Percentiles rank a stretch among this genome's conserved stretches.
Evolutionary conservation across 768 basidiomycete genomes (phyloP).

Genomic region (Leccinum arenicola): DNA sequence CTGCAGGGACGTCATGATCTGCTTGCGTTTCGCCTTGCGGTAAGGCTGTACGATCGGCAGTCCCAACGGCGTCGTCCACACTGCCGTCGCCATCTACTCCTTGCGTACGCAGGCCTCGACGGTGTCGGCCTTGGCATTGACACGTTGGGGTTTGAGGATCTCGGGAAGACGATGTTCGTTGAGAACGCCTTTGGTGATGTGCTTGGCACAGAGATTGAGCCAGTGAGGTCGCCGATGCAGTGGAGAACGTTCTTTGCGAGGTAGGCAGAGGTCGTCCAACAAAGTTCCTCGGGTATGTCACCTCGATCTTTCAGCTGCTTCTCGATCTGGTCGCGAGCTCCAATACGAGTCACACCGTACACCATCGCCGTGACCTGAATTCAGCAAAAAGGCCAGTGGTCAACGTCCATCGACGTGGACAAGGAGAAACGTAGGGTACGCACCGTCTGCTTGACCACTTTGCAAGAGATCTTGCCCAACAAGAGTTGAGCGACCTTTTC

Average conservation of each 20-base stretch:
- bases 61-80: conserved; percentile 97
- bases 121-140: conserved; percentile 14
- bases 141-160: conserved; percentile 27
- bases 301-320: conserved; percentile 77
- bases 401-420: not conserved
- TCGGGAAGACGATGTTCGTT: conserved; percentile 54
- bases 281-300: conserved; percentile 68
- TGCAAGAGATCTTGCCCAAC: conserved; percentile 77
- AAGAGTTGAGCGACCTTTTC: conserved; percentile 57
- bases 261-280: conserved; percentile 74
- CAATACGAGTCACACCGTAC: conserved; percentile 94
- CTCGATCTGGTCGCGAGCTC: conserved; percentile 93
- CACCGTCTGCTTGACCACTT: conserved; percentile 97
- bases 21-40: conserved; percentile 76
- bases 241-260: conserved; percentile 74
- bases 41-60: conserved; percentile 97
- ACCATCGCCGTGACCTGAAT: conserved; percentile 95
- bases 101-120: conserved; percentile 52
- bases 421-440: conserved; percentile 19
- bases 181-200: conserved; percentile 87
- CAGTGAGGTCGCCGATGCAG: conserved; percentile 88
- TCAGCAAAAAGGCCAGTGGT: not conserved
- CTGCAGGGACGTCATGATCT: conserved; percentile 82
- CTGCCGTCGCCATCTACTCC: conserved; percentile 93
- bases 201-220: conserved; percentile 78